Percentiles rank a stretch among this genome's conserved stretches.
phyloP scores from a whole-genome alignment of 495 filamentous ascomycete genomes.

The Wilcoxina mikolae region DNA sequence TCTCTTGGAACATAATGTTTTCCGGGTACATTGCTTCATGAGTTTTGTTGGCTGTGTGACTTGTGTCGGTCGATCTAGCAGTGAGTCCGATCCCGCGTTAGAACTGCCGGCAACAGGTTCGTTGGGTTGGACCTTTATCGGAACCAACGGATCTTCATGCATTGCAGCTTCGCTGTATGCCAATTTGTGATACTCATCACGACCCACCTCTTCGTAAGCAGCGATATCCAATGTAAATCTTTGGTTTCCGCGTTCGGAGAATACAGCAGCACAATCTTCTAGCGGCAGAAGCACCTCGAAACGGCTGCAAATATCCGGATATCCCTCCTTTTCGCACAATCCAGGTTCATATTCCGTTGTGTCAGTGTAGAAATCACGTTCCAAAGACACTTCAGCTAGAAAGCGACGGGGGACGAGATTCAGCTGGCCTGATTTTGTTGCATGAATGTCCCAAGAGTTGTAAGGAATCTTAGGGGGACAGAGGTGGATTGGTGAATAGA shows the following conservation, averaged over 20 bases:
- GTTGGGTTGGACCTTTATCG: too few species aligned
- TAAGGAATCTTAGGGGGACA: background rate
- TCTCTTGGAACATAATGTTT: too few species aligned
- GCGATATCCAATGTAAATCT: constrained; percentile 16
- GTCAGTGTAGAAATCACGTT: background rate
- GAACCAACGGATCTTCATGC: too few species aligned
- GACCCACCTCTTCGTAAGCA: constrained; percentile 4
- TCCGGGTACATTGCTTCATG: too few species aligned
- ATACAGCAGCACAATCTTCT: constrained; percentile 18
- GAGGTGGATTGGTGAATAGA: background rate
- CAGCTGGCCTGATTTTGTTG: background rate
- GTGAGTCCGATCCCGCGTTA: too few species aligned
- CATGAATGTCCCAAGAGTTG: background rate
- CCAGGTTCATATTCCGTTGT: too few species aligned
- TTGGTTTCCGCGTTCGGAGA: constrained; percentile 14
- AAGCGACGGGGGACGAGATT: background rate
- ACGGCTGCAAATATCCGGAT: constrained; percentile 14
- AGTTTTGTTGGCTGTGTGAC: too few species aligned
- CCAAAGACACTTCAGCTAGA: background rate
- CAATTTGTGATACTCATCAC: constrained; percentile 1
- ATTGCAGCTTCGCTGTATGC: background rate
- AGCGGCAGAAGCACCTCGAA: constrained; percentile 21
- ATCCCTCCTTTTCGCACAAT: constrained; percentile 4
- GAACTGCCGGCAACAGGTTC: too few species aligned
- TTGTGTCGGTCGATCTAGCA: too few species aligned